Evolutionary conservation across 257 asterid genomes (phyloP).

Genomic region (Mitragyna speciosa): DNA sequence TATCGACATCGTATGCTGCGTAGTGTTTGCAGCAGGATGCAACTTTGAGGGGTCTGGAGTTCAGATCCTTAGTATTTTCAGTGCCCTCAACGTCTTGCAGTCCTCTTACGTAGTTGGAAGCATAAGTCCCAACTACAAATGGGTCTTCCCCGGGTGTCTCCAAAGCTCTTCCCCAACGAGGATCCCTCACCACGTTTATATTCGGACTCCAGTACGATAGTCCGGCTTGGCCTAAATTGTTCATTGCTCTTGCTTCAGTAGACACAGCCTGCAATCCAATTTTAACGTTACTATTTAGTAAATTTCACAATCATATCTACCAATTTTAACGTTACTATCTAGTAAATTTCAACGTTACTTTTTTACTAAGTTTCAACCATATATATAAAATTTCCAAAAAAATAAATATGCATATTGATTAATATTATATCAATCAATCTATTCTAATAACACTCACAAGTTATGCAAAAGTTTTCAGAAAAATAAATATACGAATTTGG

Average conservation of each 20-base stretch:
- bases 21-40: slow-evolving; percentile 53
- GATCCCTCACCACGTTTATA: slow-evolving; percentile 47
- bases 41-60: slow-evolving; percentile 43
- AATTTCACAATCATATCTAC: too few species aligned
- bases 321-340: too few species aligned
- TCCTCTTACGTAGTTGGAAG: slow-evolving; percentile 42
- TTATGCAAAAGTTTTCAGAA: too few species aligned
- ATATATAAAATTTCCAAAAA: too few species aligned
- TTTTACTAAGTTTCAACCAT: too few species aligned
- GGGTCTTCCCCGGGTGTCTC: slow-evolving; percentile 60
- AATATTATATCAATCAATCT: too few species aligned
- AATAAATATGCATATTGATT: too few species aligned
- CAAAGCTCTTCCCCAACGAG: slow-evolving; percentile 53
- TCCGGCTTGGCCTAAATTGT: slow-evolving; percentile 47
- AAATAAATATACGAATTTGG: too few species aligned
- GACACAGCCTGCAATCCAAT: slow-evolving; percentile 35
- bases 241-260: slow-evolving; percentile 58
- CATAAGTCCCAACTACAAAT: slow-evolving; percentile 36
- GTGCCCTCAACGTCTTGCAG: slow-evolving; percentile 47
- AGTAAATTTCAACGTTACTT: too few species aligned
- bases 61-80: slow-evolving; percentile 6
- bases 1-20: slow-evolving; percentile 51
- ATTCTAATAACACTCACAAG: too few species aligned
- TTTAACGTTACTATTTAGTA: too few species aligned
- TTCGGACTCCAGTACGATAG: slow-evolving; percentile 60